Conservation (phyloP, 208 protist genomes). For the Acanthamoeba sp. region DNA sequence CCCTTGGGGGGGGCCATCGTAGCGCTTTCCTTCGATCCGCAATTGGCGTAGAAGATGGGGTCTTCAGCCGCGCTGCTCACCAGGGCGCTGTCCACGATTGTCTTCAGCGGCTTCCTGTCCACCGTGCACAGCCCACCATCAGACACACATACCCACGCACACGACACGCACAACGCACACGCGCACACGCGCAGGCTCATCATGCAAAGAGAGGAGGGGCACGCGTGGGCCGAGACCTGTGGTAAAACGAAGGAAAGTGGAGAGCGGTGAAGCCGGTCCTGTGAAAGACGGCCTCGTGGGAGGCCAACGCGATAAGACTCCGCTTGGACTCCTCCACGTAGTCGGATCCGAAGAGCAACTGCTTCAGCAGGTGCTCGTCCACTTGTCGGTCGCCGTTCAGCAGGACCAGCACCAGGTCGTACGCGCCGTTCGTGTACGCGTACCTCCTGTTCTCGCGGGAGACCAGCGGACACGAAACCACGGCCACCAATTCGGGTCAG, state of each 20-base stretch:
- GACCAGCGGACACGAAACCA: not conserved
- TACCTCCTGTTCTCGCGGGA: not conserved
- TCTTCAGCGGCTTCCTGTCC: not conserved
- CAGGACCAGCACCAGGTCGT: not conserved
- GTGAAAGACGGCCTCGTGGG: not conserved
- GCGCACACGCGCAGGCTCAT: not conserved
- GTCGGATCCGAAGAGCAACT: not conserved
- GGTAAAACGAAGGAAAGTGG: not conserved
- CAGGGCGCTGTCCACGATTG: not conserved
- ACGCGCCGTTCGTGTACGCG: not conserved
- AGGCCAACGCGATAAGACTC: not conserved
- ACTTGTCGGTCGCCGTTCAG: not conserved
- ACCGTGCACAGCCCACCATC: not conserved
- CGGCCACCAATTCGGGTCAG: not conserved
- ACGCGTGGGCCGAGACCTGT: not conserved
- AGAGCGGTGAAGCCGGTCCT: not conserved
- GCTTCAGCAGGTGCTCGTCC: not conserved
- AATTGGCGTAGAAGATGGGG: not conserved
- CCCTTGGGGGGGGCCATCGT: not conserved
- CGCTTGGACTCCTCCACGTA: not conserved
- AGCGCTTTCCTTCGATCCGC: not conserved
- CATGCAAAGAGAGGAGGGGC: no score
- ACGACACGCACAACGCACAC: not conserved
- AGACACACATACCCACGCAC: not conserved
- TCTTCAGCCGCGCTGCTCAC: not conserved